These are phyloP conservation scores for Salvia splendens DNA, from an alignment of 257 asterid species.

Conservation along the genomic window DNA sequence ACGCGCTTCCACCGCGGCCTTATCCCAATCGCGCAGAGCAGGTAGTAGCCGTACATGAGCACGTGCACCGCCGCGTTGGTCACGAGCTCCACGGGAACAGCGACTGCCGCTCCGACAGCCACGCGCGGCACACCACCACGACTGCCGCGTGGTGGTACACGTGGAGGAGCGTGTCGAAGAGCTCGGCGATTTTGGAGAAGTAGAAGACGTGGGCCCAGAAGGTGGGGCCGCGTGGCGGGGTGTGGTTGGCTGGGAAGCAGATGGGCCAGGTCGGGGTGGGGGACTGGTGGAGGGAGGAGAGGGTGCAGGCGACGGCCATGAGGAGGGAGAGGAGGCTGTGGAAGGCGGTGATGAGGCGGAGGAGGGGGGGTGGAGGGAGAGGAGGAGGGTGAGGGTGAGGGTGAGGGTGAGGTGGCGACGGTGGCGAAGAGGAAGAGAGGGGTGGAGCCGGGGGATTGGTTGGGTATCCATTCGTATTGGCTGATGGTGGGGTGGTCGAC, in stretches of 20 bases:
- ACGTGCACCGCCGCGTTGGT: slow-evolving; percentile 89
- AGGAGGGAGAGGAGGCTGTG: slow-evolving; percentile 79
- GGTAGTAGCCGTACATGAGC: slow-evolving; percentile 84
- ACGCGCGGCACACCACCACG: slow-evolving; percentile 75
- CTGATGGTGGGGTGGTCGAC: slow-evolving; percentile 64
- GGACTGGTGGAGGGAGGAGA: slow-evolving; percentile 63
- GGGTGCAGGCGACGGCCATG: slow-evolving; percentile 76
- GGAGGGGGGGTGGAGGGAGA: slow-evolving; percentile 52
- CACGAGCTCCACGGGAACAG: slow-evolving; percentile 84
- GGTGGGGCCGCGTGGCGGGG: slow-evolving; percentile 66
- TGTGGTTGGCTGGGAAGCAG: slow-evolving; percentile 67
- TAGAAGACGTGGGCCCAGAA: slow-evolving; percentile 94
- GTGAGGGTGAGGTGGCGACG: slow-evolving; percentile 60
- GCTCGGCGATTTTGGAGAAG: slow-evolving; percentile 81
- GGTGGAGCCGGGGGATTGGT: slow-evolving; percentile 63
- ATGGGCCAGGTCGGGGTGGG: slow-evolving; percentile 57
- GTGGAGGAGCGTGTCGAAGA: slow-evolving; percentile 86
- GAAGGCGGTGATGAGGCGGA: slow-evolving; percentile 72
- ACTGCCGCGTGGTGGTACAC: slow-evolving; percentile 92
- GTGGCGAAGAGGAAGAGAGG: slow-evolving; percentile 56
- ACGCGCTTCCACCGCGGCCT: slow-evolving; percentile 87
- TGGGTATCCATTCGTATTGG: slow-evolving; percentile 68
- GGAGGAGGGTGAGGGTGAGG: slow-evolving; percentile 61
- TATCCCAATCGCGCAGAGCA: slow-evolving; percentile 60
- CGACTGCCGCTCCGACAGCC: slow-evolving; percentile 73